These are phyloP conservation scores for Podaxis sp. DNA, from an alignment of 768 basidiomycete species.

Conservation along the genomic window DNA sequence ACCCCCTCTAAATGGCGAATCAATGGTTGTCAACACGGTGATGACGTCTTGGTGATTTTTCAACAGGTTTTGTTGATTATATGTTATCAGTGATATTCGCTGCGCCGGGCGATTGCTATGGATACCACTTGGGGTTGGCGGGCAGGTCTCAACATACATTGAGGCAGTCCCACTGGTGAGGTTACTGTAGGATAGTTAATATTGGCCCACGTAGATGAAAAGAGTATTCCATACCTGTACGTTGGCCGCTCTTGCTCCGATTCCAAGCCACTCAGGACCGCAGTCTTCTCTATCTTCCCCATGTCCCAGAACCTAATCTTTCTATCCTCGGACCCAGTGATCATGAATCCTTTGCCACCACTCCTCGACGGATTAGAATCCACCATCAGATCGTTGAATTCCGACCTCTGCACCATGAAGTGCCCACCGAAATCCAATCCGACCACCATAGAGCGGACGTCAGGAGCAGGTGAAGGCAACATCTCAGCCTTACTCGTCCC, in stretches of 20 bases:
- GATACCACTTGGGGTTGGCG: conserved; percentile 38
- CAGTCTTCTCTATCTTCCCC: conserved; percentile 66
- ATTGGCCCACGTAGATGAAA: not conserved
- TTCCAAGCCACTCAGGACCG: conserved; percentile 78
- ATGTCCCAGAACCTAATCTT: conserved; percentile 90
- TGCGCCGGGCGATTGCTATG: conserved; percentile 70
- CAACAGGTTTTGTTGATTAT: conserved; percentile 82
- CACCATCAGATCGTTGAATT: conserved; percentile 42
- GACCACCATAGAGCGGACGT: conserved; percentile 67
- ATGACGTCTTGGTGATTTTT: conserved; percentile 90
- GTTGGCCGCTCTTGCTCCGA: conserved; percentile 71
- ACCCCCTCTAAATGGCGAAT: conserved; percentile 90
- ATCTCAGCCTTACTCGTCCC: conserved; percentile 21
- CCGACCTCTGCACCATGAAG: conserved; percentile 50
- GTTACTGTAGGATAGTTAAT: conserved; percentile 22
- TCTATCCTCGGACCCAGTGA: conserved; percentile 90
- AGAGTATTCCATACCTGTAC: conserved; percentile 58
- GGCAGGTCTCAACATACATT: conserved; percentile 67
- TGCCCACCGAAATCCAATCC: conserved; percentile 81
- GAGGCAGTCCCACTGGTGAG: conserved; percentile 45
- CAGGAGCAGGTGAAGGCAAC: conserved; percentile 52
- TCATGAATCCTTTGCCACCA: conserved; percentile 63
- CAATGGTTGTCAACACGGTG: conserved; percentile 81
- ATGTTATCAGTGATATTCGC: conserved; percentile 73
- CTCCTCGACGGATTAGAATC: conserved; percentile 41